A percentile compares a stretch with the other conserved stretches of the same genome.
phyloP scores from a whole-genome alignment of 306 rosid genomes.

The Casuarina glauca region DNA sequence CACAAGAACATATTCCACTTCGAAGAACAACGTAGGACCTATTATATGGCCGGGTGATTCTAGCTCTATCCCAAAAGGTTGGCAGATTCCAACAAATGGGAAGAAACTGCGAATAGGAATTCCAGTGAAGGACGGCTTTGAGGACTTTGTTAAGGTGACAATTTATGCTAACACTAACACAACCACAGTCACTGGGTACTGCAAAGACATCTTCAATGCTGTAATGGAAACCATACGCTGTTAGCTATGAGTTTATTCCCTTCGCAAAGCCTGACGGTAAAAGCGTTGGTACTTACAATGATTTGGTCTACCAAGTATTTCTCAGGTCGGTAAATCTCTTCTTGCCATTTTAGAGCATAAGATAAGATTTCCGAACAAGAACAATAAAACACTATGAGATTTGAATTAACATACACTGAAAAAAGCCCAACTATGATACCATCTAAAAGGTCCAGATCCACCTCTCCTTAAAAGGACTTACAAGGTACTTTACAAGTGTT shows the following conservation, averaged over 20 bases:
- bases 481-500: no score
- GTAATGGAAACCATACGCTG: constrained; percentile 36
- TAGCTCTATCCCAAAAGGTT: constrained; percentile 39
- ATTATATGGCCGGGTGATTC: constrained; percentile 65
- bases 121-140: constrained; percentile 24
- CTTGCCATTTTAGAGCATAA: no score
- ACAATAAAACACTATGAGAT: no score
- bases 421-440: no score
- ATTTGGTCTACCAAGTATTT: constrained; percentile 41
- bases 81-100: constrained; percentile 49
- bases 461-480: no score
- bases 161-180: constrained; percentile 9
- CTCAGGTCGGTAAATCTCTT: constrained; percentile 36
- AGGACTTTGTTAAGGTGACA: constrained; percentile 30
- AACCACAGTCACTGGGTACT: constrained; percentile 37
- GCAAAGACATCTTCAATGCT: constrained; percentile 53
- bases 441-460: no score
- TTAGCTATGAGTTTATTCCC: constrained; percentile 42
- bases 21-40: constrained; percentile 21
- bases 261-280: constrained; percentile 21
- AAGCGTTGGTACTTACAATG: constrained; percentile 37
- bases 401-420: neutral
- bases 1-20: constrained; percentile 1
- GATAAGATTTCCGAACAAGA: no score
- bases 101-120: constrained; percentile 42